Conservation (phyloP, 129 eudicot genomes). For the Solidago caesia region DNA sequence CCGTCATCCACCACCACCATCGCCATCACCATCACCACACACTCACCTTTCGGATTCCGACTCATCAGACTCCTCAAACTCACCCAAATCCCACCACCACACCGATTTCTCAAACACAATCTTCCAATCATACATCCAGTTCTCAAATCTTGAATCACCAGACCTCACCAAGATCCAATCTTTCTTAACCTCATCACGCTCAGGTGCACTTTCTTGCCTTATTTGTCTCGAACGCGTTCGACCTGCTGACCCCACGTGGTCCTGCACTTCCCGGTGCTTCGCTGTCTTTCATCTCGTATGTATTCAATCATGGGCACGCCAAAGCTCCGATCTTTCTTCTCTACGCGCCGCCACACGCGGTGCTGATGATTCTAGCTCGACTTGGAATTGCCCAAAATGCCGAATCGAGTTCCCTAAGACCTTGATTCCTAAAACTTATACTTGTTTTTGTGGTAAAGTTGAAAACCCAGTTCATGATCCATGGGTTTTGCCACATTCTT, state of each 20-base stretch:
- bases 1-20: slow-evolving; percentile 31
- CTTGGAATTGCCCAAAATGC: slow-evolving; percentile 96
- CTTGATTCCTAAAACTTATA: slow-evolving; percentile 60
- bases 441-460: slow-evolving; percentile 77
- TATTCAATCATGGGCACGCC: slow-evolving; percentile 96
- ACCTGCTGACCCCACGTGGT: slow-evolving; percentile 87
- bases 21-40: slow-evolving; percentile 27
- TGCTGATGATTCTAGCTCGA: slow-evolving; percentile 48
- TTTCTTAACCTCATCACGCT: slow-evolving; percentile 75
- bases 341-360: slow-evolving; percentile 78
- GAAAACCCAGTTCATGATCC: slow-evolving; percentile 86
- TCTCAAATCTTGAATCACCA: slow-evolving; percentile 41
- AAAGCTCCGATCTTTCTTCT: slow-evolving; percentile 60
- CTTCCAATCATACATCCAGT: slow-evolving; percentile 72
- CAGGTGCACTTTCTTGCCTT: slow-evolving; percentile 97
- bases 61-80: slow-evolving; percentile 48
- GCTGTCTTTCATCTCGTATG: slow-evolving; percentile 85
- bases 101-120: slow-evolving; percentile 77
- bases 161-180: slow-evolving; percentile 88
- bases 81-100: slow-evolving; percentile 48
- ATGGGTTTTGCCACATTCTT: slow-evolving; percentile 93
- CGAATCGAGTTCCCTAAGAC: slow-evolving; percentile 74
- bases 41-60: slow-evolving; percentile 56
- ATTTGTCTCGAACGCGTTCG: slow-evolving; percentile 93
- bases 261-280: slow-evolving; percentile 79